Evolutionary conservation across 2,329 filamentous ascomycete genomes (phyloP).

Genomic region (Phialocephala sp.): DNA sequence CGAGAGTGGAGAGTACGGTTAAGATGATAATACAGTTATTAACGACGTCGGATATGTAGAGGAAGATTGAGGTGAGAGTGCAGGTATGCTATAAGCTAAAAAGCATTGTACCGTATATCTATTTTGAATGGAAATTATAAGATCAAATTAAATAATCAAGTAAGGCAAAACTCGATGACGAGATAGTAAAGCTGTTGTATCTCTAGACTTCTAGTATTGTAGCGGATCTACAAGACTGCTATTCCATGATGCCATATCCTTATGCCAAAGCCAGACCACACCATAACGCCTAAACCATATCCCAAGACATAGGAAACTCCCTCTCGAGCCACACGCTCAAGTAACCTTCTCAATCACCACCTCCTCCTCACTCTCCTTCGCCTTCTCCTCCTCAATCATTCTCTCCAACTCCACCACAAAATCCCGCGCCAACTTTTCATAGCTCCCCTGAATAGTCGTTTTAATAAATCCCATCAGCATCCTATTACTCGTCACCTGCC

Average conservation of each 20-base stretch:
- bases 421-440: slow-evolving; percentile 69
- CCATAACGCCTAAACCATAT: background rate
- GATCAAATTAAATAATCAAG: too few species aligned
- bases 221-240: background rate
- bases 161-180: too few species aligned
- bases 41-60: too few species aligned
- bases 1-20: too few species aligned
- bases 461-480: slow-evolving; percentile 78
- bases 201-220: background rate
- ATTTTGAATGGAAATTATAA: too few species aligned
- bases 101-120: too few species aligned
- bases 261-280: background rate
- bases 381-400: slow-evolving; percentile 5
- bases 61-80: too few species aligned
- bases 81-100: too few species aligned
- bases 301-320: background rate
- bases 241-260: background rate
- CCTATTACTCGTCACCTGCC: slow-evolving; percentile 79
- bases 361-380: slow-evolving; percentile 1
- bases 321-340: background rate
- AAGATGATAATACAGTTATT: too few species aligned
- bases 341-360: slow-evolving; percentile 9
- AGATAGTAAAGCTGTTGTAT: background rate
- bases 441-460: slow-evolving; percentile 77
- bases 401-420: slow-evolving; percentile 57